Conservation (phyloP, 1,284 basidiomycete species). For the Lignosus rhinocerotis region DNA sequence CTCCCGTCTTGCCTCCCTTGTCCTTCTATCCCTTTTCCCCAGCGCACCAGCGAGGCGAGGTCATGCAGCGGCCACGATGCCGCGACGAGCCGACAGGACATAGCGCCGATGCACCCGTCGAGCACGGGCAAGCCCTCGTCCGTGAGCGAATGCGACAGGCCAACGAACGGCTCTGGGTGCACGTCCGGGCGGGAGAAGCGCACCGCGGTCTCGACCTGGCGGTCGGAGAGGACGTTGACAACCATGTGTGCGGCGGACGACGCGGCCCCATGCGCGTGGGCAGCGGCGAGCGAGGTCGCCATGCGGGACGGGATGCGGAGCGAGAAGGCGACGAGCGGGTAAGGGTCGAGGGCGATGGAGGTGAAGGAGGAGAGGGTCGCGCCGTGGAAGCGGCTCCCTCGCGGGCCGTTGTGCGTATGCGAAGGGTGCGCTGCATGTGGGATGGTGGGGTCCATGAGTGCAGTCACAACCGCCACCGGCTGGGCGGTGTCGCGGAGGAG, state of each 20-base stretch:
- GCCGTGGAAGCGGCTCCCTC: slow-evolving; percentile 61
- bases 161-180: slow-evolving; percentile 55
- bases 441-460: slow-evolving; percentile 34
- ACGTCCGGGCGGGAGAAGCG: slow-evolving; percentile 67
- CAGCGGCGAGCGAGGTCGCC: slow-evolving; percentile 57
- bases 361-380: slow-evolving; percentile 92
- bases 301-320: slow-evolving; percentile 87
- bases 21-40: slow-evolving; percentile 7
- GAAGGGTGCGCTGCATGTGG: not conserved
- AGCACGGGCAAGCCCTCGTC: slow-evolving; percentile 59
- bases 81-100: slow-evolving; percentile 44
- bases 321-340: slow-evolving; percentile 85
- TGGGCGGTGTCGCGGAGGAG: slow-evolving; percentile 44
- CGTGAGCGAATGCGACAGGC: slow-evolving; percentile 43
- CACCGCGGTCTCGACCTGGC: slow-evolving; percentile 55
- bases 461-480: slow-evolving; percentile 42
- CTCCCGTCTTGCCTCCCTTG: not conserved
- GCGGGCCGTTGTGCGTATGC: not conserved
- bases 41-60: slow-evolving; percentile 25
- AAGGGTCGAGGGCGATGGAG: slow-evolving; percentile 86
- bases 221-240: slow-evolving; percentile 67
- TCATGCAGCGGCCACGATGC: slow-evolving; percentile 39
- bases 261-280: slow-evolving; percentile 20
- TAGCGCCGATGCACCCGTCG: slow-evolving; percentile 55
- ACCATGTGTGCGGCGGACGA: slow-evolving; percentile 49